Base-by-base conservation (phyloP, 306 rosid species). In the Vigna nakashimae region DNA sequence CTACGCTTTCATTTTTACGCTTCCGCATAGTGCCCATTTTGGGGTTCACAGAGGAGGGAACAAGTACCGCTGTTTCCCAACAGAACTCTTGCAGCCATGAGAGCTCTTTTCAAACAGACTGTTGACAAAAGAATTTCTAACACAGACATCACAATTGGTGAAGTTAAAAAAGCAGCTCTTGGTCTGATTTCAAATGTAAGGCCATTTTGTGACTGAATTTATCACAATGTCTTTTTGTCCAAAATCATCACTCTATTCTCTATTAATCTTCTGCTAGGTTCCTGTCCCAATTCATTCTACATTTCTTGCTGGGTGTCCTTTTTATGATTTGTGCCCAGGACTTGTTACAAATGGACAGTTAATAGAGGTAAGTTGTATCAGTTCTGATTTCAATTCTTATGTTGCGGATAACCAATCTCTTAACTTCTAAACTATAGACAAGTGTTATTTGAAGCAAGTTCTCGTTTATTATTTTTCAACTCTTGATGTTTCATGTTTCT, bases 121-220 rank as follows among this genome's bases (percentile, higher is more conserved):
- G 28, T 26, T 26, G 28, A 26, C 28, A 26, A 2, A 26, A 26
- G 28, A 26, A 3, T 26, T 26, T 26, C 28, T 26, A 26, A 26
- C 28, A 26, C 28, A 26, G 28, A 26, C 28, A 84, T 92, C 43
- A 73, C 89, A 20, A 72, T 83, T 71, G 97, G 86, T 68, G 92
- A 90, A 71, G 84, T 90, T 79, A 75, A 88, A 82, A 85, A 86
- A 32, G 88, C 80, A 76, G 97, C 93, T 75, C 79, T 69, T 67
- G 78, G 88, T 72, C 86, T 89, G 72, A 79, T 86, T 78, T 90
- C 98, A 78, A 85, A 67, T 74, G 97, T 92, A 92, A 85, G 84
- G 32, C 75, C 56, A 77, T 78, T 78, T 74, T 69, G 70, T 69
- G 63, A 71, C 75, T 77, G 51, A 70, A 50, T 67, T 14, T 63